Evolutionary conservation across 148 eudicot genomes (phyloP).

Genomic region (Chenopodium album): DNA sequence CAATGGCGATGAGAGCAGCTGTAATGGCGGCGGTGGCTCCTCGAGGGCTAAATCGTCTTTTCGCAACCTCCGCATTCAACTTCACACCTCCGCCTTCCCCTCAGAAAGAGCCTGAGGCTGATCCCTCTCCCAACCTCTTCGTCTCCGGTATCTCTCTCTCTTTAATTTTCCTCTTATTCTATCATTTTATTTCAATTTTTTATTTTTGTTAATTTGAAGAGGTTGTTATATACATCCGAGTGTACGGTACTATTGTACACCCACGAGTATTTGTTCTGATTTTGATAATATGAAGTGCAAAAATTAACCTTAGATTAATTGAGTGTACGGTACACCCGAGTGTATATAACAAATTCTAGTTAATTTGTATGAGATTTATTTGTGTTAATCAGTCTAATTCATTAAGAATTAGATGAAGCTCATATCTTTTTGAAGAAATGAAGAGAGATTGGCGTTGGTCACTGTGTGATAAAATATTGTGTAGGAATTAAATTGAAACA

Average conservation of each 20-base stretch:
- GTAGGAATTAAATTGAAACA: not conserved
- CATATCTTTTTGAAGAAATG: not conserved
- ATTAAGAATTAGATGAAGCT: not conserved
- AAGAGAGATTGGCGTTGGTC: not conserved
- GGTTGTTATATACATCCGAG: no score
- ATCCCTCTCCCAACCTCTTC: constrained; percentile 37
- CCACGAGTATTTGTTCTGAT: no score
- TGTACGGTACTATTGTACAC: no score
- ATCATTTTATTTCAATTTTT: not conserved
- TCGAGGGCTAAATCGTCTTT: constrained; percentile 31
- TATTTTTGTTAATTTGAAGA: no score
- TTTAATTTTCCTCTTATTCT: not conserved
- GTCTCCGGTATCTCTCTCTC: constrained; percentile 30
- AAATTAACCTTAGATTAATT: no score
- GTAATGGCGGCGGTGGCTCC: constrained; percentile 24
- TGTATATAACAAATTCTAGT: no score
- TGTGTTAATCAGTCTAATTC: no score
- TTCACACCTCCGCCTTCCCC: constrained; percentile 26
- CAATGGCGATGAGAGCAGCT: constrained; percentile 35
- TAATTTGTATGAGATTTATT: no score
- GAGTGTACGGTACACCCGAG: no score
- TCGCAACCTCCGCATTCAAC: constrained; percentile 29
- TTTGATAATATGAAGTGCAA: no score
- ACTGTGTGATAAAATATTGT: not conserved
- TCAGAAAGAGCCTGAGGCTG: constrained; percentile 25